A percentile compares a stretch with the other conserved stretches of the same genome.
These are phyloP conservation scores for Reutealis trisperma DNA, from an alignment of 345 rosid genomes.

Conservation along the genomic window DNA sequence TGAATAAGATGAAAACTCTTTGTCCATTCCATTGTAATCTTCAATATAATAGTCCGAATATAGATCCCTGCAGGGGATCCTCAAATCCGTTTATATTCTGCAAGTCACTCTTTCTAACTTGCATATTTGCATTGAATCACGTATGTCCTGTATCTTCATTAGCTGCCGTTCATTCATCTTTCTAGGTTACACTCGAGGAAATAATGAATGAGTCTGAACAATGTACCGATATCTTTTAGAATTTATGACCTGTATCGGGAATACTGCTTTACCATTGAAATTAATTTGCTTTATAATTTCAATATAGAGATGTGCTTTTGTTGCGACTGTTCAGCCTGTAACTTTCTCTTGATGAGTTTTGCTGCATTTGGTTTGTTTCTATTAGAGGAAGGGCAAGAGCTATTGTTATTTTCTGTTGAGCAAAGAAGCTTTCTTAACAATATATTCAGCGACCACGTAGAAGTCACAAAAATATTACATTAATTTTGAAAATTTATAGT, in stretches of 20 bases:
- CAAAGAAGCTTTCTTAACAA: too few species aligned
- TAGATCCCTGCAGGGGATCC: constrained; percentile 18
- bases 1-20: constrained; percentile 9
- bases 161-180: constrained; percentile 7
- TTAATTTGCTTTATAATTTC: constrained; percentile 6
- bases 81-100: constrained; percentile 28
- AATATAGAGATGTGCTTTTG: constrained; percentile 16
- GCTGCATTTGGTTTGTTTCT: background rate
- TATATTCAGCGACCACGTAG: too few species aligned
- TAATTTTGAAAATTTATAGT: too few species aligned
- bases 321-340: background rate
- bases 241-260: background rate
- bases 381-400: constrained; percentile 1
- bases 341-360: background rate
- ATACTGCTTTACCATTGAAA: constrained; percentile 9
- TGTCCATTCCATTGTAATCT: background rate
- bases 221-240: constrained; percentile 5
- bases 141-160: constrained; percentile 5
- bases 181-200: constrained; percentile 14
- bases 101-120: constrained; percentile 16
- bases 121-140: constrained; percentile 6
- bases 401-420: background rate
- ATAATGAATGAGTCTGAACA: constrained; percentile 20
- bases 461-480: too few species aligned
- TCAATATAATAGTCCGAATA: background rate